Evolutionary conservation across 2,329 filamentous ascomycete genomes (phyloP), one percentile per base, ranked within the genome.

Genomic region (Ascochyta lentis): DNA sequence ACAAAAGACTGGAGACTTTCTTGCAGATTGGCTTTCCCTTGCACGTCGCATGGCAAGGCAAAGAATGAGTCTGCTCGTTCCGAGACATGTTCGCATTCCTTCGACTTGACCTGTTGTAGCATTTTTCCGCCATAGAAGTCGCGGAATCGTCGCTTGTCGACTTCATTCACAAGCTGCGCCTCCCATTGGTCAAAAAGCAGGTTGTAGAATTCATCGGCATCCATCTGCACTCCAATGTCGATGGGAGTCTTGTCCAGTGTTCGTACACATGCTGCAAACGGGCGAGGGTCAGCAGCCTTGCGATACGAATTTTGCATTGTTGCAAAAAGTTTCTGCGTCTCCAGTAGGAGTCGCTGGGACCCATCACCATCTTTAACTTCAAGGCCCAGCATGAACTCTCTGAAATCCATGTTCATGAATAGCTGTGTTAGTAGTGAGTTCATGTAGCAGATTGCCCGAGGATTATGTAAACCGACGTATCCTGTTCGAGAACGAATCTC

Each of bases 131-230:
- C 92, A 69, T 95, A 99, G 68, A 98, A 95, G 0, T 88, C 88
- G 45, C 90, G 86, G 61, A 99, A 89, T 22, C 77, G 79, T 60
- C 85, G 87, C 75, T 91, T 96, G 31, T 86, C 85, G n/a, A 86
- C 82, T 2, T 81, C 76, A 9, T 84, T 83, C 16, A 84, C 75
- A 61, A 98, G 86, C 68, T 96, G 91, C 8, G 86, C 85, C 71
- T 99, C 96, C 85, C 92, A 92, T 24, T 92, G 86, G 73, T 96
- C 92, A 66, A 98, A 95, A 0, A 99, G 83, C 4, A 96, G 83
- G 68, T 95, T 96, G 79, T 96, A 98, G 72, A 98, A 99, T 72
- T 97, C 93, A 65, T 98, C 95, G 5, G 97, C 95, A 71, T 99
- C 95, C 91, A 99, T 98, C 75, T 99, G 95, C 56, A 90, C 86